Evolutionary conservation across 768 basidiomycete species (phyloP), one percentile per base, ranked within the genome.

Genomic region (Coprinopsis sp.): DNA sequence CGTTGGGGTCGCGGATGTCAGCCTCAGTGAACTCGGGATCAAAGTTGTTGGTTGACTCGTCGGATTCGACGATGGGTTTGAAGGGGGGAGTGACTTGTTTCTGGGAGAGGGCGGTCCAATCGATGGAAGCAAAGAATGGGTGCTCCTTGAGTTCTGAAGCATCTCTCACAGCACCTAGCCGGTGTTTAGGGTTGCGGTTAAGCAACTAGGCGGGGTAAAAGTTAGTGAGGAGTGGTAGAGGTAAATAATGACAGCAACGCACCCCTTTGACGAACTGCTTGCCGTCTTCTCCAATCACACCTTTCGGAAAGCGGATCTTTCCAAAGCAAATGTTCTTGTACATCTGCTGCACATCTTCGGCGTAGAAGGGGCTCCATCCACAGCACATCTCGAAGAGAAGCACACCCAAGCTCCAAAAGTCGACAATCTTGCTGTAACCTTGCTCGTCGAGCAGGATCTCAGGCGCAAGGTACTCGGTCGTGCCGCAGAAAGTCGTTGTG

Each of bases 331-430:
- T 91, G 68, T 89, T 92, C 75, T 93, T 93, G 73, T 99, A 99
- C 96, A 99, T 99, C 68, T 95, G 91, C 64, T 99, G 95, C 3
- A 92, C 96, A 61, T 99, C 96, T 59, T 99, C 96, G 14, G 95
- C 94, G 59, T 98, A 99, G 70, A 98, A 99, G 33, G 96, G 96
- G 61, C 89, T 92, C 96, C 96, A 98, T 5, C 96, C 96, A 56
- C 96, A 99, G 59, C 96, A 98, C 96, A 99, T 99, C 69, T 99
- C 96, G 62, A 98, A 99, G 19, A 99, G 73, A 25, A 99, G 73
- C 1, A 98, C 96, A 27, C 94, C 95, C 16, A 97, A 70, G 37
- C 86, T 89, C 94, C 96, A 99, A 64, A 98, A 99, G 64, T 99
- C 96, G 55, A 99, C 96, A 39, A 96, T 83, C 68, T 98, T 98